phyloP scores from a whole-genome alignment of 192 early-diverging fungal genomes.

The Coemansia asiatica region DNA sequence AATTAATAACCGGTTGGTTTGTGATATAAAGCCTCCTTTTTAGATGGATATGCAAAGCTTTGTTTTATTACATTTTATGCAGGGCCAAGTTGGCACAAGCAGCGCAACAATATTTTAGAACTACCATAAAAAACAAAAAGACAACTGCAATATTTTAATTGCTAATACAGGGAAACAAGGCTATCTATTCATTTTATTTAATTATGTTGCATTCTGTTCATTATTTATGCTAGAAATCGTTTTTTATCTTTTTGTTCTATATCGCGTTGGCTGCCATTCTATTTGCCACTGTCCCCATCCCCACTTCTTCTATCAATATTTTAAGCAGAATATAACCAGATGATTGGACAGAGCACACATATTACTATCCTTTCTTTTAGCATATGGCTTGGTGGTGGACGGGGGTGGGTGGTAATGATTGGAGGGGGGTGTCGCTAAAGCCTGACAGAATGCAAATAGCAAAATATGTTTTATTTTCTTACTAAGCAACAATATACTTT shows the following conservation, averaged over 20 bases:
- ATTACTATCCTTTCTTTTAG: not conserved
- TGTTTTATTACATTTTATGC: not conserved
- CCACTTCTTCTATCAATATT: not conserved
- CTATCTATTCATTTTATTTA: not conserved
- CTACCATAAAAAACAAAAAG: too few species aligned
- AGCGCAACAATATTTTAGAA: not conserved
- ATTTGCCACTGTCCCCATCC: constrained; percentile 1
- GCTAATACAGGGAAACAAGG: not conserved
- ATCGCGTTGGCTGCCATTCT: not conserved
- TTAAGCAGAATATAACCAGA: not conserved
- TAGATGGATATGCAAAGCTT: not conserved
- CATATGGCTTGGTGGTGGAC: not conserved
- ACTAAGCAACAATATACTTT: not conserved
- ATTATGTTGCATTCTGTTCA: not conserved
- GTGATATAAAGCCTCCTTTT: not conserved
- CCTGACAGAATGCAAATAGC: not conserved
- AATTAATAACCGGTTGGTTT: too few species aligned
- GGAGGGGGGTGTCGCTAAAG: not conserved
- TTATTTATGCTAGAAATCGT: not conserved
- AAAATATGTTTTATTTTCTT: not conserved
- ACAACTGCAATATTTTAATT: not conserved
- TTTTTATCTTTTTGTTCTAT: not conserved
- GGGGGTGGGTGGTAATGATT: not conserved
- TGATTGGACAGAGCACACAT: not conserved
- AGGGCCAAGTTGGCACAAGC: not conserved